Evolutionary conservation across 2,329 filamentous ascomycete species (phyloP).

Genomic region (Neofusicoccum laricinum): DNA sequence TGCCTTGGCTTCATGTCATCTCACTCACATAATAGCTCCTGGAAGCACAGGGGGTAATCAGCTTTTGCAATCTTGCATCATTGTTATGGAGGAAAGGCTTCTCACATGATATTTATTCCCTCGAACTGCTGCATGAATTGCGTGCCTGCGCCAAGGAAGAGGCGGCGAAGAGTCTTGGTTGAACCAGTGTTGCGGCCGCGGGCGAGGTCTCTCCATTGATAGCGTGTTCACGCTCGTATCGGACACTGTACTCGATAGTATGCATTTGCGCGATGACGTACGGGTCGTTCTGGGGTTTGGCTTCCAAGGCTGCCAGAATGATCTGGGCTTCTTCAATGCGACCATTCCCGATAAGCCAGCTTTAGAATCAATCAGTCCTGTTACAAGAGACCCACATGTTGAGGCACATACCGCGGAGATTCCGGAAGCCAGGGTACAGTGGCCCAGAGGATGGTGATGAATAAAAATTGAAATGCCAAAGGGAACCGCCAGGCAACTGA

Average conservation of each 20-base stretch:
- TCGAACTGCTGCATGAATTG: constrained; percentile 51
- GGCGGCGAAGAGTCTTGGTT: constrained; percentile 49
- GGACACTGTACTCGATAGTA: constrained; percentile 48
- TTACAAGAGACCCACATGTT: constrained; percentile 13
- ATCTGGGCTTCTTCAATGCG: constrained; percentile 45
- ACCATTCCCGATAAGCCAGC: constrained; percentile 47
- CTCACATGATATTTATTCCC: too few relatives aligned
- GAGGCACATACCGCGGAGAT: constrained; percentile 26
- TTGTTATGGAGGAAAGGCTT: too few relatives aligned
- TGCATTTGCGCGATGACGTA: constrained; percentile 42
- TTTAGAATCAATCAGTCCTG: not conserved
- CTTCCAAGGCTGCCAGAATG: constrained; percentile 50
- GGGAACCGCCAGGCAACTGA: constrained; percentile 46
- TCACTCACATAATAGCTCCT: constrained; percentile 39
- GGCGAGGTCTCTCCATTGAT: constrained; percentile 51
- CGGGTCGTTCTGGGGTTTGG: constrained; percentile 43
- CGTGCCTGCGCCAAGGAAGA: constrained; percentile 54
- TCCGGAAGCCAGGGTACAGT: constrained; percentile 50
- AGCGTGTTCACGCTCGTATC: constrained; percentile 50
- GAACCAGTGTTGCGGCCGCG: constrained; percentile 44
- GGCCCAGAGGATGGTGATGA: constrained; percentile 45
- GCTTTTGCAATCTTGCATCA: too few relatives aligned
- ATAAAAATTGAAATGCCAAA: constrained; percentile 50
- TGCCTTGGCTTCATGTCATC: too few relatives aligned
- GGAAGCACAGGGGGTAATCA: too few relatives aligned